Evolutionary conservation across 2,329 filamentous ascomycete genomes (phyloP).

Genomic region (Ophiostoma piceae): DNA sequence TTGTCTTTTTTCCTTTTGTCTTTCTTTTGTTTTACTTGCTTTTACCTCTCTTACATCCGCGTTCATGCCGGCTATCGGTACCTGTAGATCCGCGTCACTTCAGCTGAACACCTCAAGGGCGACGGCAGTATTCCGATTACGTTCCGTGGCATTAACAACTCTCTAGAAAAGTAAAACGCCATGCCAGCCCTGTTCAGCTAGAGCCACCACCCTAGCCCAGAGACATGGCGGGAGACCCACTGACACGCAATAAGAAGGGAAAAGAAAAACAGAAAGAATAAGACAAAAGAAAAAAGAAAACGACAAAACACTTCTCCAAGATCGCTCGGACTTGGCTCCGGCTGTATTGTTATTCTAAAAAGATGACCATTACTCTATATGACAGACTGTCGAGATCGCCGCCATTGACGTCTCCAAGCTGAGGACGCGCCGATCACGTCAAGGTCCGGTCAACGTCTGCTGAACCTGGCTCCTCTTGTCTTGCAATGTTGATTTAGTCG

Average conservation of each 20-base stretch:
- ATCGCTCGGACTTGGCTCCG: neutral
- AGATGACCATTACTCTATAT: no score
- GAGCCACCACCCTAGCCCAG: neutral
- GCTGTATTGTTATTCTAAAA: neutral
- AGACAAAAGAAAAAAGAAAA: neutral
- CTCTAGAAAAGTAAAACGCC: neutral
- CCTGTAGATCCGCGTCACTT: slow-evolving; percentile 4
- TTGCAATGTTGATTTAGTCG: neutral
- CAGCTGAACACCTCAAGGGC: neutral
- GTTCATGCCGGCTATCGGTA: neutral
- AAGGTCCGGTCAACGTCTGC: slow-evolving; percentile 22
- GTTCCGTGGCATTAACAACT: neutral
- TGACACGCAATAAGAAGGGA: neutral
- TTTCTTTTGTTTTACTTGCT: neutral
- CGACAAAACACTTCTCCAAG: neutral
- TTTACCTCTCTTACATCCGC: neutral
- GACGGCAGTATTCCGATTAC: neutral
- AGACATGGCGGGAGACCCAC: neutral
- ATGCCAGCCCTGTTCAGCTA: slow-evolving; percentile 7
- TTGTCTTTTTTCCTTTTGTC: neutral
- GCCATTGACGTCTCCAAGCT: neutral
- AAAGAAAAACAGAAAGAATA: neutral
- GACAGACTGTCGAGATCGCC: neutral
- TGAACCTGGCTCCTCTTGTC: slow-evolving; percentile 17
- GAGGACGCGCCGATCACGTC: slow-evolving; percentile 17